Evolutionary conservation across 1,139 yeast genomes (phyloP).

Genomic region (Kluyveromyces sp.): DNA sequence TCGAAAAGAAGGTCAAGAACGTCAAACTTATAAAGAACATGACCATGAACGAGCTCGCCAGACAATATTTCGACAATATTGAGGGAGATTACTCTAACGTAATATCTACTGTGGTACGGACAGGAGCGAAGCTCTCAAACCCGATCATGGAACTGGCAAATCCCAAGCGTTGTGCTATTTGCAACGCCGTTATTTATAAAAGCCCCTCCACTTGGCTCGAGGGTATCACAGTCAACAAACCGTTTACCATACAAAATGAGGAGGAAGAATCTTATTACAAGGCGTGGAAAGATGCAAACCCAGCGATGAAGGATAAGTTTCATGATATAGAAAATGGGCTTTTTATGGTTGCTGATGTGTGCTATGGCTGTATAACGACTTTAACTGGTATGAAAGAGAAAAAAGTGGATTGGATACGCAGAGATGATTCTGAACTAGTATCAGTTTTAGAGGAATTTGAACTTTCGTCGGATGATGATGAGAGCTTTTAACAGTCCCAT

Average conservation of each 20-base stretch:
- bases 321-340: constrained; percentile 15
- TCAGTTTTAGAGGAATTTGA: constrained; percentile 46
- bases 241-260: constrained; percentile 45
- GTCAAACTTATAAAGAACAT: constrained; percentile 48
- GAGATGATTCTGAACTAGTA: constrained; percentile 29
- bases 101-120: constrained; percentile 86
- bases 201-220: constrained; percentile 65
- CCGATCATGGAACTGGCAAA: constrained; percentile 33
- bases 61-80: constrained; percentile 63
- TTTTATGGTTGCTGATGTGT: constrained; percentile 35
- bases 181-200: constrained; percentile 45
- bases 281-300: constrained; percentile 30
- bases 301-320: constrained; percentile 11
- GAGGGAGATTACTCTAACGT: constrained; percentile 86
- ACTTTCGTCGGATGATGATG: constrained; percentile 37
- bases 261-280: constrained; percentile 40
- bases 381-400: constrained; percentile 40
- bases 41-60: constrained; percentile 74
- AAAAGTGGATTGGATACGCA: constrained; percentile 51
- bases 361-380: constrained; percentile 76
- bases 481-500: too few species aligned
- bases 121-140: constrained; percentile 70
- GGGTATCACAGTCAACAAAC: constrained; percentile 60
- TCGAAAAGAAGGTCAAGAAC: constrained; percentile 9
- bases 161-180: constrained; percentile 40